Evolutionary conservation across 2,329 filamentous ascomycete species (phyloP).

Genomic region (Diaporthe australafricana): DNA sequence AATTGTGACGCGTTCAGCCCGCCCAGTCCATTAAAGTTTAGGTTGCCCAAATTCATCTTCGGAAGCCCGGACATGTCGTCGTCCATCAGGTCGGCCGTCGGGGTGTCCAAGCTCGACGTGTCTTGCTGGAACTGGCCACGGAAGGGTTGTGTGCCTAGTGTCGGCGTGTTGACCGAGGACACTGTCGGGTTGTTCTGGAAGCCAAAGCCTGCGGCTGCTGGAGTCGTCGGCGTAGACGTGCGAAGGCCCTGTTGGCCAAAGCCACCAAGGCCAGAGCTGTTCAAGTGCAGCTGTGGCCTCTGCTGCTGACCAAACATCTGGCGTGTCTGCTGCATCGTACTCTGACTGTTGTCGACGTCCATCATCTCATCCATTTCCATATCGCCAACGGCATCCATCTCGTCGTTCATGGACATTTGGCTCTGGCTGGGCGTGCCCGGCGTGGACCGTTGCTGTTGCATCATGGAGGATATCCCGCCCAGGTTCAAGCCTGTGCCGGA

Average conservation of each 20-base stretch:
- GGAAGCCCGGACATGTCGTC: slow-evolving; percentile 75
- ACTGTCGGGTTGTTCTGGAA: slow-evolving; percentile 95
- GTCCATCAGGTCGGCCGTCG: slow-evolving; percentile 77
- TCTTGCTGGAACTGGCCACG: slow-evolving; percentile 64
- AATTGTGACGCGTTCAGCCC: slow-evolving; percentile 55
- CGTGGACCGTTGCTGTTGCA: slow-evolving; percentile 57
- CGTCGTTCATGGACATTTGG: slow-evolving; percentile 57
- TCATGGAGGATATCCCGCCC: slow-evolving; percentile 54
- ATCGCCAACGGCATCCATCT: slow-evolving; percentile 88
- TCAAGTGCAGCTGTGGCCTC: slow-evolving; percentile 82
- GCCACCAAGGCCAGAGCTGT: slow-evolving; percentile 72
- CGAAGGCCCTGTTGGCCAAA: slow-evolving; percentile 80
- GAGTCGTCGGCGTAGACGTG: slow-evolving; percentile 87
- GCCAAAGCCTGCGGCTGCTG: slow-evolving; percentile 79
- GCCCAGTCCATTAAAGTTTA: slow-evolving; percentile 56
- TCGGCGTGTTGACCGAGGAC: slow-evolving; percentile 96
- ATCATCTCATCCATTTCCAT: slow-evolving; percentile 95
- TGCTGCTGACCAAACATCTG: slow-evolving; percentile 75
- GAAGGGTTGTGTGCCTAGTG: slow-evolving; percentile 81
- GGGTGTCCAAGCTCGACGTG: slow-evolving; percentile 51
- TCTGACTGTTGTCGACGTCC: slow-evolving; percentile 72
- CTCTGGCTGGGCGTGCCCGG: slow-evolving; percentile 41
- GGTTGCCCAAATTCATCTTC: slow-evolving; percentile 68
- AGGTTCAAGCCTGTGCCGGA: slow-evolving; percentile 47
- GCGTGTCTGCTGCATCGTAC: slow-evolving; percentile 76